Conservation (phyloP, 192 early-diverging fungal genomes). For the Podila horticola region DNA sequence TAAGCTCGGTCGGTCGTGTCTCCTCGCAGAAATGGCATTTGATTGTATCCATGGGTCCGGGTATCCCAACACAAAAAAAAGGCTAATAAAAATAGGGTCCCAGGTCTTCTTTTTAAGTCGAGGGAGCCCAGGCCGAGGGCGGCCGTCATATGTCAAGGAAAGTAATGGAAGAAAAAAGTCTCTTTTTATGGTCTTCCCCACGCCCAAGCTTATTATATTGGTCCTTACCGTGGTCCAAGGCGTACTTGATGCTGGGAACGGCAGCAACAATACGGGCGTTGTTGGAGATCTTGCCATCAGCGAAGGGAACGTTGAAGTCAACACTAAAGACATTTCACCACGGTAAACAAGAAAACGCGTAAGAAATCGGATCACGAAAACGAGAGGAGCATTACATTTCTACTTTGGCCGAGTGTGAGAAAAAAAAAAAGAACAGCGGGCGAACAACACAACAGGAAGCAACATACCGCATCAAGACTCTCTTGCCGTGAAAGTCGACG, state of each 20-base stretch:
- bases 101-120: neutral
- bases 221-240: conserved; percentile 78
- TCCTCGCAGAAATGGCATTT: no score
- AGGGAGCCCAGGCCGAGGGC: neutral
- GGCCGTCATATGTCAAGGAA: neutral
- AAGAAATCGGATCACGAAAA: neutral
- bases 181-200: neutral
- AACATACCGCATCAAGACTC: conserved; percentile 88
- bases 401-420: neutral
- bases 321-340: conserved; percentile 65
- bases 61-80: conserved; percentile 4
- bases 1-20: no score
- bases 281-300: conserved; percentile 93
- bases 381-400: neutral
- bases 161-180: neutral
- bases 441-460: no score
- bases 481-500: conserved; percentile 85
- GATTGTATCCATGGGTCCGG: neutral
- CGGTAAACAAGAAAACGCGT: neutral
- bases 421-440: conserved; percentile 4
- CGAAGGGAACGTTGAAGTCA: conserved; percentile 99
- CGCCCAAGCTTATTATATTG: neutral
- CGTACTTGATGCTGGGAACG: conserved; percentile 93
- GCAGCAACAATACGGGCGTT: conserved; percentile 96
- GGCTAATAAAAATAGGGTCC: no score